Conservation (phyloP, 2,329 filamentous ascomycete genomes). For the Colletotrichum aenigma region DNA sequence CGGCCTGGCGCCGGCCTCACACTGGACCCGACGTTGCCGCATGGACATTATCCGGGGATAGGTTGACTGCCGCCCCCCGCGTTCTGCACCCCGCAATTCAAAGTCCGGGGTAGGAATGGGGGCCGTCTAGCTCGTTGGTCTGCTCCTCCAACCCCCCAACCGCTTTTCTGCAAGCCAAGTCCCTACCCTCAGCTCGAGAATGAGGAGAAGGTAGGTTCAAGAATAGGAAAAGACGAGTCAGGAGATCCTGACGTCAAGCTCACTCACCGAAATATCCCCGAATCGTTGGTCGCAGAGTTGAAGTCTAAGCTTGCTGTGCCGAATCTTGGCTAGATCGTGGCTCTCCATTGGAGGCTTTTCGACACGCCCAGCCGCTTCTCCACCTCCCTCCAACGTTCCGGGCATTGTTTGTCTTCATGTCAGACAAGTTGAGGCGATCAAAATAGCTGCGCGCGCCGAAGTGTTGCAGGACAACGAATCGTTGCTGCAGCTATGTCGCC, state of each 20-base stretch:
- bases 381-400: constrained; percentile 4
- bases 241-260: constrained; percentile 7
- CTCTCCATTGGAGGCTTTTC: constrained; percentile 8
- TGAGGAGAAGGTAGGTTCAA: constrained; percentile 9
- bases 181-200: background rate
- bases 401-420: constrained; percentile 2
- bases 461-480: constrained; percentile 8
- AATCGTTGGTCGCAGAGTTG: constrained; percentile 7
- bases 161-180: constrained; percentile 2
- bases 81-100: constrained; percentile 20
- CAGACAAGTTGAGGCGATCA: constrained; percentile 1
- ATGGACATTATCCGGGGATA: background rate
- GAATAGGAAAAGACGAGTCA: background rate
- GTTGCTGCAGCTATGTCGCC: background rate
- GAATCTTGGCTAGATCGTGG: constrained; percentile 9
- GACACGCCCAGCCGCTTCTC: background rate
- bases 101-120: constrained; percentile 15
- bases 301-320: constrained; percentile 19
- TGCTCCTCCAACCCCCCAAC: background rate
- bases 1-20: background rate
- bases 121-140: background rate
- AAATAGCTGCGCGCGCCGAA: constrained; percentile 3
- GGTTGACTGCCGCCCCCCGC: constrained; percentile 3
- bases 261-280: constrained; percentile 16
- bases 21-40: constrained; percentile 1